Percentiles rank a stretch among this genome's conserved stretches.
Conservation (phyloP, 2,329 filamentous ascomycete species). For the Nannizzia gypsea region DNA sequence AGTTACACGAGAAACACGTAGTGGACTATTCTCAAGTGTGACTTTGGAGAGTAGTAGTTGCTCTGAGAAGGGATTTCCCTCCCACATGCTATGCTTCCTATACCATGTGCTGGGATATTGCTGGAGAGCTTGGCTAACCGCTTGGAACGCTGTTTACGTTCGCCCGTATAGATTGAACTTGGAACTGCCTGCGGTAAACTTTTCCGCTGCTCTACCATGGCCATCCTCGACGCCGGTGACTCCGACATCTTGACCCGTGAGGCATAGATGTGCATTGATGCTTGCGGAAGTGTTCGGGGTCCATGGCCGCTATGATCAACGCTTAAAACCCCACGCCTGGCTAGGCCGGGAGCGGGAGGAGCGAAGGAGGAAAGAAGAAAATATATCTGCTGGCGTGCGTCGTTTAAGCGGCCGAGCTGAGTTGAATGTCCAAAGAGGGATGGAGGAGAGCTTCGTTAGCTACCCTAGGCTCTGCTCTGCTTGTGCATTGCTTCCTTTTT, state of each 20-base stretch:
- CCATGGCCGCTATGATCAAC: too few relatives aligned
- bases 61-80: conserved; percentile 13
- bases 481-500: neutral
- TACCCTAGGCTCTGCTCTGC: neutral
- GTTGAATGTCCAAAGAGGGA: too few relatives aligned
- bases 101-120: conserved; percentile 3
- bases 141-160: conserved; percentile 4
- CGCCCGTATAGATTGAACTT: conserved; percentile 69
- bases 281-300: neutral
- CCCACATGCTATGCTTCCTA: neutral
- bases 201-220: conserved; percentile 96
- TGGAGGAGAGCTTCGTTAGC: neutral
- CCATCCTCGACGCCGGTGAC: conserved; percentile 93
- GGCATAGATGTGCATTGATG: neutral
- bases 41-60: conserved; percentile 17
- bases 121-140: conserved; percentile 15
- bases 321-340: too few relatives aligned
- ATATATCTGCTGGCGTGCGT: neutral
- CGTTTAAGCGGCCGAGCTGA: neutral
- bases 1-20: conserved; percentile 5
- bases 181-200: conserved; percentile 98
- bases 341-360: too few relatives aligned
- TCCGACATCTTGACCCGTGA: conserved; percentile 73
- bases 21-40: conserved; percentile 13
- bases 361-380: neutral